Percentiles rank a stretch among this genome's conserved stretches.
Evolutionary conservation across 2,329 filamentous ascomycete species (phyloP).

Genomic region (Hypoxylon sp.): DNA sequence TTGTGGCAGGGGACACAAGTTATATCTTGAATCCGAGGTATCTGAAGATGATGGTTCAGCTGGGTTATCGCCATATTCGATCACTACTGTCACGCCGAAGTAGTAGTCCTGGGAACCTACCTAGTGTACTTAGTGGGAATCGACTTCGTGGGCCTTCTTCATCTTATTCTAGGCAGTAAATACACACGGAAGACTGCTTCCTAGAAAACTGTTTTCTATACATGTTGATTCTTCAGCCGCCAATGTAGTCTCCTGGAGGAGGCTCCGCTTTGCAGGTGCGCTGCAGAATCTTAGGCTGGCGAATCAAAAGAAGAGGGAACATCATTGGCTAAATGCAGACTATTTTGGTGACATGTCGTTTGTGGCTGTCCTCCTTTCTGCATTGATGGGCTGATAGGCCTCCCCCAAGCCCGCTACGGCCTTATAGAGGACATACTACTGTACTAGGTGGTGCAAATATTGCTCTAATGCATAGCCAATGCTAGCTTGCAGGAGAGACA

Average conservation of each 20-base stretch:
- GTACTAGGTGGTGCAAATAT: constrained; percentile 6
- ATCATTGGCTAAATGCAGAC: background rate
- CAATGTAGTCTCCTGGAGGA: background rate
- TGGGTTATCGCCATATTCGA: background rate
- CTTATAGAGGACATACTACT: background rate
- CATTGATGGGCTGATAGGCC: background rate
- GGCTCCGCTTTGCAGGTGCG: background rate
- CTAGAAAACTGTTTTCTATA: background rate
- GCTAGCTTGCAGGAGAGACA: background rate
- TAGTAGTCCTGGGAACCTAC: background rate
- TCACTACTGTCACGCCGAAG: too few species aligned
- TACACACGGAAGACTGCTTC: background rate
- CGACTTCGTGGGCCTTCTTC: background rate
- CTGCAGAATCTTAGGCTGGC: constrained; percentile 1
- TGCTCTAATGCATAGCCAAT: background rate
- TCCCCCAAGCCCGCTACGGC: background rate
- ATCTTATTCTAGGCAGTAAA: background rate
- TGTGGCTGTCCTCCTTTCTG: constrained; percentile 9
- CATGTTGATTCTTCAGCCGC: constrained; percentile 11
- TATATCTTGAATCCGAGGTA: background rate
- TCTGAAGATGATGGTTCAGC: background rate
- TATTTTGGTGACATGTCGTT: constrained; percentile 13
- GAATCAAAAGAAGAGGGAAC: background rate
- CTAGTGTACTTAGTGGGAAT: background rate
- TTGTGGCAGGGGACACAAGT: background rate